A percentile compares a stretch with the other conserved stretches of the same genome.
phyloP scores from a whole-genome alignment of 2,329 filamentous ascomycete genomes.

The Trichoderma atrobrunneum region DNA sequence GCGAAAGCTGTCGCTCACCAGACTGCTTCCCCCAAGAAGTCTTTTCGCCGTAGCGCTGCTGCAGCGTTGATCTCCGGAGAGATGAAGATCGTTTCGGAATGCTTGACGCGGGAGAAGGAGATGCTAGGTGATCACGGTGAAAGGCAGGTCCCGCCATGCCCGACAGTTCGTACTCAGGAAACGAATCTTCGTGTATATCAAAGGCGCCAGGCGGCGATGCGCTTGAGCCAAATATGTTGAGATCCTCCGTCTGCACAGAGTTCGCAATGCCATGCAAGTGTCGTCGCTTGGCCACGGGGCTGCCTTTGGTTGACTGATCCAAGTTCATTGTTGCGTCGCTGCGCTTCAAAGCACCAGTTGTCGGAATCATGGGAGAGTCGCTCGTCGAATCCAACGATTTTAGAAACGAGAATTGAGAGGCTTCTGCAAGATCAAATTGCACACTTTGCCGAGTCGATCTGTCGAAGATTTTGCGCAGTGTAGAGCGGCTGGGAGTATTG shows the following conservation, averaged over 20 bases:
- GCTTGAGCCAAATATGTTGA: slow-evolving; percentile 71
- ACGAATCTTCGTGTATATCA: slow-evolving; percentile 51
- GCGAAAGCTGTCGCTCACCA: slow-evolving; percentile 55
- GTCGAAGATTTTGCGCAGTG: slow-evolving; percentile 34
- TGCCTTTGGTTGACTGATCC: slow-evolving; percentile 74
- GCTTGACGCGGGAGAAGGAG: slow-evolving; percentile 48
- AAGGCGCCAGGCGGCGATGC: slow-evolving; percentile 45
- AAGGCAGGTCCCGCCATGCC: slow-evolving; percentile 31
- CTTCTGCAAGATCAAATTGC: slow-evolving; percentile 55
- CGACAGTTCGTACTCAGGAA: slow-evolving; percentile 53
- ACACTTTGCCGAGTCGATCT: slow-evolving; percentile 53
- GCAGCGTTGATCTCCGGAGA: slow-evolving; percentile 79
- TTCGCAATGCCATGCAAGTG: slow-evolving; percentile 76
- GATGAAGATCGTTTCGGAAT: slow-evolving; percentile 71
- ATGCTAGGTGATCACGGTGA: slow-evolving; percentile 41
- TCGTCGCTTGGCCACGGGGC: slow-evolving; percentile 85
- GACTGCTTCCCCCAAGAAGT: slow-evolving; percentile 60
- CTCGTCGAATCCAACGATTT: slow-evolving; percentile 50
- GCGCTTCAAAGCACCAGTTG: slow-evolving; percentile 82
- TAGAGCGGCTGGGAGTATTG: slow-evolving; percentile 36
- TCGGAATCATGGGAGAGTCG: slow-evolving; percentile 30
- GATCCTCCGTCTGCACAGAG: slow-evolving; percentile 54
- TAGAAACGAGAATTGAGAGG: slow-evolving; percentile 49
- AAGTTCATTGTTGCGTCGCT: slow-evolving; percentile 87
- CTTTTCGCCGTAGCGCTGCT: slow-evolving; percentile 74